Percentiles rank a stretch among this genome's conserved stretches.
These are phyloP conservation scores for Kodamaea suecica DNA, from an alignment of 1,139 yeast species.

Conservation along the genomic window DNA sequence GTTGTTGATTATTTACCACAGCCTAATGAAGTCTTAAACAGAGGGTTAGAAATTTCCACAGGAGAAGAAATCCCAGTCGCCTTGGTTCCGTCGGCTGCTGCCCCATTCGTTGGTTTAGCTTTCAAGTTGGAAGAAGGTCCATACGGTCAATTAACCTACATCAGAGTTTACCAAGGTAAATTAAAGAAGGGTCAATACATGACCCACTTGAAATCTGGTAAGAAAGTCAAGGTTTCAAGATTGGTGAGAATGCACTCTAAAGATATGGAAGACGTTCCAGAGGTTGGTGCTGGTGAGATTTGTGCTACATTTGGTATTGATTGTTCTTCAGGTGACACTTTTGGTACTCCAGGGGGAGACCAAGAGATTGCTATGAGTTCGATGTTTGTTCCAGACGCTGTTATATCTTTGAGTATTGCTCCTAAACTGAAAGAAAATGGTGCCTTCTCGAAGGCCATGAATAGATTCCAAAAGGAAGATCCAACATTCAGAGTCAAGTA, in stretches of 20 bases:
- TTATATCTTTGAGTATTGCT: constrained; percentile 83
- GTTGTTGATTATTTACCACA: constrained; percentile 94
- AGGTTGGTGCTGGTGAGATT: constrained; percentile 96
- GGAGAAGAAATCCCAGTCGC: constrained; percentile 68
- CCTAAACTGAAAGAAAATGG: constrained; percentile 89
- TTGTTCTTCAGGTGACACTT: constrained; percentile 99
- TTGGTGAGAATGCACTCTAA: constrained; percentile 98
- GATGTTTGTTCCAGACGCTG: constrained; percentile 98
- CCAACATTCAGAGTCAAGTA: constrained; percentile 94
- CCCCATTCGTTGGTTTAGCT: constrained; percentile 93
- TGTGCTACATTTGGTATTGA: constrained; percentile 99
- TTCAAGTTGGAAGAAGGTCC: constrained; percentile 98
- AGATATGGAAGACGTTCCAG: constrained; percentile 97
- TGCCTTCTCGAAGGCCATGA: constrained; percentile 88
- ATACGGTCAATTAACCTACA: constrained; percentile 94
- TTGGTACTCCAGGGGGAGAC: constrained; percentile 66
- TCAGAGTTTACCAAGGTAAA: constrained; percentile 95
- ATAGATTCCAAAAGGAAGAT: constrained; percentile 96
- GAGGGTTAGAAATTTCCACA: constrained; percentile 71
- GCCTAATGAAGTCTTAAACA: constrained; percentile 88
- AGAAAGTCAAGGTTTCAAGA: constrained; percentile 91
- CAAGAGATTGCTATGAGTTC: constrained; percentile 87
- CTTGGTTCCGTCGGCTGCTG: constrained; percentile 66
- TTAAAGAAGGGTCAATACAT: constrained; percentile 87
- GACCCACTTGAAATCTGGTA: constrained; percentile 87